phyloP scores from a whole-genome alignment of 1,284 basidiomycete genomes.

The Ceratobasidium theobromae region DNA sequence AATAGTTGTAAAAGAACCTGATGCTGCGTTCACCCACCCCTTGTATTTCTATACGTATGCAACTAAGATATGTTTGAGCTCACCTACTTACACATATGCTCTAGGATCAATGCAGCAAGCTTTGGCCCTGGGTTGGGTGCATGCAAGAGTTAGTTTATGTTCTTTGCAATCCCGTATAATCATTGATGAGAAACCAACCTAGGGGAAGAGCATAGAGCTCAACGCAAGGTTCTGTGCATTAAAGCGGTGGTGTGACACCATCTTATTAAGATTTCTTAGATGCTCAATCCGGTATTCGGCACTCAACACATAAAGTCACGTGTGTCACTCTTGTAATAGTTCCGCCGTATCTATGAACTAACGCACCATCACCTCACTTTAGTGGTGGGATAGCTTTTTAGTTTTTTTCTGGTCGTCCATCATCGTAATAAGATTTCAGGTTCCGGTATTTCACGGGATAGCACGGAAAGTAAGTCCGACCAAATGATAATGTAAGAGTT shows the following conservation, averaged over 20 bases:
- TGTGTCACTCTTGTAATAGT: background rate
- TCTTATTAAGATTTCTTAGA: background rate
- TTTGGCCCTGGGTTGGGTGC: slow-evolving; percentile 1
- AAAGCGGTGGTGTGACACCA: background rate
- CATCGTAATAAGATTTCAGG: background rate
- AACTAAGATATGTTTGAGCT: background rate
- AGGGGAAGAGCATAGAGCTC: background rate
- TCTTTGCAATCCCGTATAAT: no score
- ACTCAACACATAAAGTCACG: slow-evolving; percentile 13
- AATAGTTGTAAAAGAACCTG: slow-evolving; percentile 4
- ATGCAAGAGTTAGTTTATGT: background rate
- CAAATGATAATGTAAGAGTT: background rate
- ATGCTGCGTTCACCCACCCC: background rate
- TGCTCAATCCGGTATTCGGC: slow-evolving; percentile 15
- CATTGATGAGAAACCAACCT: no score
- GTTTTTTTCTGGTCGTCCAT: background rate
- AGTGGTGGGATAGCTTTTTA: background rate
- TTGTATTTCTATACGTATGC: background rate
- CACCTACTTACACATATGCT: background rate
- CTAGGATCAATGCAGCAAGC: background rate
- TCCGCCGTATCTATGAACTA: background rate
- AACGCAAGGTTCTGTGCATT: slow-evolving; percentile 1
- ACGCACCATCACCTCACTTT: background rate
- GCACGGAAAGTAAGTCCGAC: background rate
- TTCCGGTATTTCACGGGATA: background rate